These are phyloP conservation scores for Stephania cephalantha DNA, from an alignment of 164 flowering plant genomes.

Conservation along the genomic window DNA sequence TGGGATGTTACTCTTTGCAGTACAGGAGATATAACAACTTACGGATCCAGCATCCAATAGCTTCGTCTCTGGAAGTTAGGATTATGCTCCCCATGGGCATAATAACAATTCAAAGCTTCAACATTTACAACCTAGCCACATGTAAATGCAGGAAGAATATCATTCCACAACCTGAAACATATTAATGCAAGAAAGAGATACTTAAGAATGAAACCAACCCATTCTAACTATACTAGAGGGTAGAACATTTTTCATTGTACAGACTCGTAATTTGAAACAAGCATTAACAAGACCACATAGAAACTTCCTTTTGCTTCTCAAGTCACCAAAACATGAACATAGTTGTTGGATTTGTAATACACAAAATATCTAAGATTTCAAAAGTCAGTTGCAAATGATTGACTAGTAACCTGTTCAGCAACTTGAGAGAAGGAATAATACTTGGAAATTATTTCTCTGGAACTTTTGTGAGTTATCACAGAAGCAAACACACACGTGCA, in stretches of 20 bases:
- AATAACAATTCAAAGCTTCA: conserved; percentile 93
- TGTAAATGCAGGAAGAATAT: conserved; percentile 4
- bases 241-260: neutral
- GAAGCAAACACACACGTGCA: neutral
- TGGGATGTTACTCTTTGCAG: neutral
- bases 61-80: conserved; percentile 89
- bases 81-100: conserved; percentile 85
- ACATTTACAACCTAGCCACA: conserved; percentile 76
- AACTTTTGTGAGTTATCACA: neutral
- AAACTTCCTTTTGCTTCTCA: neutral
- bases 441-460: no score
- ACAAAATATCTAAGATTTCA: neutral
- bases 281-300: neutral
- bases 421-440: no score
- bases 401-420: no score
- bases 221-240: neutral
- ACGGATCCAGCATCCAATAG: conserved; percentile 97
- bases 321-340: neutral
- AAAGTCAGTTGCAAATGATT: no score
- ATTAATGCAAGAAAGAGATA: conserved; percentile 3
- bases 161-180: conserved; percentile 12
- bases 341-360: neutral
- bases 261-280: neutral
- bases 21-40: conserved; percentile 31
- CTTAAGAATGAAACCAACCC: conserved; percentile 1